A percentile compares a stretch with the other conserved stretches of the same genome.
phyloP scores from a whole-genome alignment of 441 rosid species.

The Gossypium aridum region DNA sequence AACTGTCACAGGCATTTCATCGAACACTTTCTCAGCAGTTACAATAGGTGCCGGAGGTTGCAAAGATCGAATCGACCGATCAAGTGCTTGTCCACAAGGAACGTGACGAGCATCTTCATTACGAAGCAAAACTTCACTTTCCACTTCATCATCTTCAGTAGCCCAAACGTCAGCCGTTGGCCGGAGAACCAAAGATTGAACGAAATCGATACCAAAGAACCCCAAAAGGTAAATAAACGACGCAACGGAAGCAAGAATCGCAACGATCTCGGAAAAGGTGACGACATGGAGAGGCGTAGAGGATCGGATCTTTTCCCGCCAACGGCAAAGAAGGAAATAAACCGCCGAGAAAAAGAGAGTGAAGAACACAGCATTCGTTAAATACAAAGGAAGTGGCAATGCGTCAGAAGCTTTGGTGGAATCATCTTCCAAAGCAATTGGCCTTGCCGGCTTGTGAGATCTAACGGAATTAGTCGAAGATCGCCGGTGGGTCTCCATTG shows the following conservation, averaged over 20 bases:
- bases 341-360: slow-evolving; percentile 38
- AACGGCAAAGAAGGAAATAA: slow-evolving; percentile 34
- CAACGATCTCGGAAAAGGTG: slow-evolving; percentile 28
- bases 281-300: slow-evolving; percentile 39
- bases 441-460: neutral
- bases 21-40: neutral
- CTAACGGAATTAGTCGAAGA: neutral
- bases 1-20: slow-evolving; percentile 9
- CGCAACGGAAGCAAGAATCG: slow-evolving; percentile 28
- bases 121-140: slow-evolving; percentile 12
- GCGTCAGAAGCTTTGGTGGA: slow-evolving; percentile 28
- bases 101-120: slow-evolving; percentile 20
- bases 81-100: slow-evolving; percentile 32
- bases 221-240: slow-evolving; percentile 35
- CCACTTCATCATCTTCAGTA: slow-evolving; percentile 23
- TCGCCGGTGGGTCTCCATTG: slow-evolving; percentile 33
- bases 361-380: slow-evolving; percentile 36
- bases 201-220: slow-evolving; percentile 40
- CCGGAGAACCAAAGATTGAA: slow-evolving; percentile 30
- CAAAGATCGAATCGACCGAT: slow-evolving; percentile 12
- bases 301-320: slow-evolving; percentile 45
- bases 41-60: slow-evolving; percentile 10
- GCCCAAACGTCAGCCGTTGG: slow-evolving; percentile 30
- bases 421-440: neutral
- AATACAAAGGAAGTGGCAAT: slow-evolving; percentile 29